phyloP scores from a whole-genome alignment of 108 stramenopile species.

The Cylindrotheca fusiformis region DNA sequence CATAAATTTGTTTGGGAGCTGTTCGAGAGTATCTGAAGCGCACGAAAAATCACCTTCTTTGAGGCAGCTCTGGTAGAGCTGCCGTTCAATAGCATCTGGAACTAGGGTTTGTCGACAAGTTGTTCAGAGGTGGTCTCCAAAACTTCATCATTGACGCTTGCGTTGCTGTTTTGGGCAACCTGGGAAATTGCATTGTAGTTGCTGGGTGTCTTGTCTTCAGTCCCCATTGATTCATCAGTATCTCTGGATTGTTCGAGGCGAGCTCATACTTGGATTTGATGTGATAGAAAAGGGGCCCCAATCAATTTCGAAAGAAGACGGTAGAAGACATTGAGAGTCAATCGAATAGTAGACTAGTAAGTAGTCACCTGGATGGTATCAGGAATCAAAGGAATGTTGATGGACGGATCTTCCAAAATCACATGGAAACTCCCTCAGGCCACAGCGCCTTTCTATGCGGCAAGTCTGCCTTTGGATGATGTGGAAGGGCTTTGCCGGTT shows the following conservation, averaged over 20 bases:
- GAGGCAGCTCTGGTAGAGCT: slow-evolving; percentile 33
- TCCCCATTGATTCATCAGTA: neutral
- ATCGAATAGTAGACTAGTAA: slow-evolving; percentile 30
- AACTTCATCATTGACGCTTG: slow-evolving; percentile 20
- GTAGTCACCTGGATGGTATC: slow-evolving; percentile 26
- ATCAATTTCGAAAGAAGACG: slow-evolving; percentile 9
- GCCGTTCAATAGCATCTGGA: slow-evolving; percentile 37
- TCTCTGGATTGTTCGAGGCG: neutral
- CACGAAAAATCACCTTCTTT: slow-evolving; percentile 38
- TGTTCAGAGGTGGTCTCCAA: slow-evolving; percentile 31
- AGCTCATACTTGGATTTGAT: slow-evolving; percentile 14
- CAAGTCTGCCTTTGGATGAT: too few species aligned
- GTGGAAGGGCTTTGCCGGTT: too few species aligned
- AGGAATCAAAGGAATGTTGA: slow-evolving; percentile 29
- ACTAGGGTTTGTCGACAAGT: slow-evolving; percentile 17
- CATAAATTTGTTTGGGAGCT: slow-evolving; percentile 11
- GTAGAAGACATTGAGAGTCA: slow-evolving; percentile 33
- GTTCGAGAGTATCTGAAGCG: slow-evolving; percentile 1
- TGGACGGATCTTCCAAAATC: slow-evolving; percentile 23
- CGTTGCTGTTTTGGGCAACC: neutral
- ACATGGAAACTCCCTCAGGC: slow-evolving; percentile 10
- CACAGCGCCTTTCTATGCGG: too few species aligned
- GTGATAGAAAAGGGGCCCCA: slow-evolving; percentile 21
- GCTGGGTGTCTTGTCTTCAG: neutral
- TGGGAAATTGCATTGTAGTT: neutral